These are phyloP conservation scores for Cantharellus anzutake DNA, from an alignment of 768 basidiomycete genomes.

Conservation along the genomic window DNA sequence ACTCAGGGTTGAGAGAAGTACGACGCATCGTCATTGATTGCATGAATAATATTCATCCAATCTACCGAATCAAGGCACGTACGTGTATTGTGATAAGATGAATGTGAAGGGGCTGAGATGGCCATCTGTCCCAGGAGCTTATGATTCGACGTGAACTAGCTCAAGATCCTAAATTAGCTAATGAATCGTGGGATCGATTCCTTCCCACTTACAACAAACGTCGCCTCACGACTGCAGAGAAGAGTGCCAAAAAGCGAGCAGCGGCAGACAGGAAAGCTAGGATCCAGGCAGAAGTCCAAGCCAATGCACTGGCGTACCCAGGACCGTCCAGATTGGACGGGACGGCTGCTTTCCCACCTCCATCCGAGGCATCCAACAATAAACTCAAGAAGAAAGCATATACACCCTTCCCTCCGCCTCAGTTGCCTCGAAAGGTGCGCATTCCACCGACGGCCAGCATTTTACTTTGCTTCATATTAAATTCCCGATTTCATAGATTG, in stretches of 20 bases:
- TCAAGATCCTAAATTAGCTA: slow-evolving; percentile 90
- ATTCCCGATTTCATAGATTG: slow-evolving; percentile 32
- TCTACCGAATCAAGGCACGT: slow-evolving; percentile 88
- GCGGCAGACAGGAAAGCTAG: slow-evolving; percentile 37
- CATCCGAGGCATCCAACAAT: background rate
- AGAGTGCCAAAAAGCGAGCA: slow-evolving; percentile 81
- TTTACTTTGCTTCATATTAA: background rate
- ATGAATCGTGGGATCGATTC: slow-evolving; percentile 93
- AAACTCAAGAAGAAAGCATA: slow-evolving; percentile 73
- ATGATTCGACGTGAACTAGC: slow-evolving; percentile 97
- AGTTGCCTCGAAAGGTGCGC: slow-evolving; percentile 71
- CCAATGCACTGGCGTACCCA: background rate
- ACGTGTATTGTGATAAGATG: background rate
- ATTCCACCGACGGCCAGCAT: background rate
- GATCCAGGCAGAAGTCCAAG: slow-evolving; percentile 11
- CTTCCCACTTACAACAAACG: slow-evolving; percentile 87
- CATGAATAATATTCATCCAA: slow-evolving; percentile 99
- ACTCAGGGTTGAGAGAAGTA: slow-evolving; percentile 91
- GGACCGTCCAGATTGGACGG: background rate
- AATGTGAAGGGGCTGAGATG: background rate
- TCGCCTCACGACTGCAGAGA: slow-evolving; percentile 85
- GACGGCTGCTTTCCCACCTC: background rate
- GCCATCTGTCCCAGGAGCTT: slow-evolving; percentile 42
- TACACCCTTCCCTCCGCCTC: slow-evolving; percentile 97
- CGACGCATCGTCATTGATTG: slow-evolving; percentile 92